Base-by-base conservation (phyloP, 805 yeast genomes). In the Myxozyma neglecta region DNA sequence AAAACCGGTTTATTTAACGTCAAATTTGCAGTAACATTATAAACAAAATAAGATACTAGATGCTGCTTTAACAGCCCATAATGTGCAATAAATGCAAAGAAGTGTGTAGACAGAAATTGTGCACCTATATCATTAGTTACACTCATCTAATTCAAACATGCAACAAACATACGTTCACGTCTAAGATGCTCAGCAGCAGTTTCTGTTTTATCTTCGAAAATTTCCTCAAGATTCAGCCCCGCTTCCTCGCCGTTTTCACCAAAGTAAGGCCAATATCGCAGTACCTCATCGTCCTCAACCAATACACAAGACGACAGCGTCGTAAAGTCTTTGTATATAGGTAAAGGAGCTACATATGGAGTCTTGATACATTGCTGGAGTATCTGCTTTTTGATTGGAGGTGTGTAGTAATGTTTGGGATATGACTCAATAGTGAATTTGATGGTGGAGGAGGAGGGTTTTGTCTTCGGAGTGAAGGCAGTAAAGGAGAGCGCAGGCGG, bases 191-290 rank as follows among this genome's bases (percentile, higher is more conserved):
- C 64, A 11, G 50, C 49, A 2, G 51, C 65, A 20, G 55, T 49
- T 36, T 57, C 66, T 6, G 66, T 63, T 24, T 57, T 53, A 35
- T 63, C 66, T 45, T 63, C 65, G 49, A 63, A 63, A 44, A 58
- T 58, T 42, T 63, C 66, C 34, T 63, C 66, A 34, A 63, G 52
- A 35, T 63, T 34, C 14, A 63, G 47, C 4, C 64, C 66, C 4
- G 54, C 56, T 36, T 63, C 66, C 49, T 63, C 66, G 14, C 65
- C 66, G 47, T 63, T 63, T 36, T 63, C 66, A 7, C 66, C 66
- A 43, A 63, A 63, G 34, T 63, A 63, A 7, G 66, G 66, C 48
- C 61, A 56, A 35, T 63, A 63, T 3, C 65, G 54, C 29, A 63
- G 43, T 20, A 51, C 29, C 47, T 63, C 66, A 47, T 63, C 66